Base-by-base conservation (phyloP, 129 eudicot species). In the Deinandra increscens region DNA sequence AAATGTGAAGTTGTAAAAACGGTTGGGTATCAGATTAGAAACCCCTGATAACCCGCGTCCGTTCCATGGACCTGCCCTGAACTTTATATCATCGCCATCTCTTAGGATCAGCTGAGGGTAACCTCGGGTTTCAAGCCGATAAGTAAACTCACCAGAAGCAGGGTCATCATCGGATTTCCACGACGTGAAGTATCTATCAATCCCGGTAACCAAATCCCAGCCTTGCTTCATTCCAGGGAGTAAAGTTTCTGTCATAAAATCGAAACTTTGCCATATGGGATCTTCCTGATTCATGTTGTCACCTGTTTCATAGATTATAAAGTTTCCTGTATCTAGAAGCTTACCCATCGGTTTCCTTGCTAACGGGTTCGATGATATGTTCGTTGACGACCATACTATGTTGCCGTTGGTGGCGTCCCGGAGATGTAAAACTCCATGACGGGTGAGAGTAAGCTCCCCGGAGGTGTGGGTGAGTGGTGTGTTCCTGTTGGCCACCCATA, bases 401-500 rank as follows among this genome's bases (percentile, higher is more conserved):
- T 31, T 5, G 20, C 64, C 42, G 22, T 0, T 44, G 19, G 39
- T 44, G 38, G 60, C 44, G 4, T 43, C 12, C 0, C 56, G 71
- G 56, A 66, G 10, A 3, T 13, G 1, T 20, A 66, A 31, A 26
- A 66, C 42, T 13, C 71, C 71, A 12, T 42, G 56, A 44, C 3
- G 22, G 45, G 54, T 66, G 71, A 66, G 58, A 13, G 56, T 71
- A 42, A 42, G 29, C 31, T 20, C 66, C 1, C 39, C 54, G 2
- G 58, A 23, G 42, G 31, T 45, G 6, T 29, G 18, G 0, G 36
- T 33, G 48, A 68, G 73, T 19, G 73, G 73, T 36, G 39, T 0
- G 48, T 68, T 9, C 5, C 75, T 5, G 66, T 70, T 70, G 65
- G 75, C 75, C 6, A 70, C 75, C 75, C 75, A 70, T 11, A 54